Evolutionary conservation across 2,329 filamentous ascomycete species (phyloP).

Genomic region (Neurospora sp.): DNA sequence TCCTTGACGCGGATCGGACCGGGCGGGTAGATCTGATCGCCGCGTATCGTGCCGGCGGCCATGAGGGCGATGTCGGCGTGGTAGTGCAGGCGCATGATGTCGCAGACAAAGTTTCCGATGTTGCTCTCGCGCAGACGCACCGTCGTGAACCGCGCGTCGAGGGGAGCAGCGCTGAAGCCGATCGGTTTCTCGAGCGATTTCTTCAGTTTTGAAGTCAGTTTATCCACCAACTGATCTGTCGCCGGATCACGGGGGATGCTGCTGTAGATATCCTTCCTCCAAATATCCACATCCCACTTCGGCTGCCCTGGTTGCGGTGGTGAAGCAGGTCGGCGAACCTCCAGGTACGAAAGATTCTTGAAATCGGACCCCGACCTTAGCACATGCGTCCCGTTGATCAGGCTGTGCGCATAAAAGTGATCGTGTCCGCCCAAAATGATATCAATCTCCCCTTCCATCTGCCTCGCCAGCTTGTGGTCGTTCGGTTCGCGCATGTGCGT

Average conservation of each 20-base stretch:
- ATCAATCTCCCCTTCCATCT: slow-evolving; percentile 59
- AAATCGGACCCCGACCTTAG: slow-evolving; percentile 87
- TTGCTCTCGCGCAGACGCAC: slow-evolving; percentile 72
- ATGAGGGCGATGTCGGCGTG: slow-evolving; percentile 72
- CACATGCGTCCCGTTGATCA: slow-evolving; percentile 72
- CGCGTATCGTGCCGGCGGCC: slow-evolving; percentile 71
- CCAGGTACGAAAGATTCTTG: slow-evolving; percentile 83
- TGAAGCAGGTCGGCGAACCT: slow-evolving; percentile 49
- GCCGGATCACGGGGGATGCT: slow-evolving; percentile 53
- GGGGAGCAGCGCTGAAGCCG: slow-evolving; percentile 69
- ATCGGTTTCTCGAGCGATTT: slow-evolving; percentile 72
- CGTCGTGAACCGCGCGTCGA: slow-evolving; percentile 80
- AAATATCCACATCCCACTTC: slow-evolving; percentile 72
- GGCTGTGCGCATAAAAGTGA: slow-evolving; percentile 71
- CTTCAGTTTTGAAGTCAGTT: slow-evolving; percentile 63
- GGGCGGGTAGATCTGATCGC: slow-evolving; percentile 75
- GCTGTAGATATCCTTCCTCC: slow-evolving; percentile 61
- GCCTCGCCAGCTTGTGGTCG: slow-evolving; percentile 73
- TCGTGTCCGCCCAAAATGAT: slow-evolving; percentile 84
- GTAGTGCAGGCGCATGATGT: slow-evolving; percentile 81
- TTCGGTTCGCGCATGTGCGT: slow-evolving; percentile 85
- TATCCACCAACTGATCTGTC: slow-evolving; percentile 52
- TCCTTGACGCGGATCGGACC: slow-evolving; percentile 70
- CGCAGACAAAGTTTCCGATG: slow-evolving; percentile 81
- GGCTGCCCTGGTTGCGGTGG: slow-evolving; percentile 22